Evolutionary conservation across 225 moss, liverwort and hornwort species (phyloP).

Genomic region (Polytrichum commune): DNA sequence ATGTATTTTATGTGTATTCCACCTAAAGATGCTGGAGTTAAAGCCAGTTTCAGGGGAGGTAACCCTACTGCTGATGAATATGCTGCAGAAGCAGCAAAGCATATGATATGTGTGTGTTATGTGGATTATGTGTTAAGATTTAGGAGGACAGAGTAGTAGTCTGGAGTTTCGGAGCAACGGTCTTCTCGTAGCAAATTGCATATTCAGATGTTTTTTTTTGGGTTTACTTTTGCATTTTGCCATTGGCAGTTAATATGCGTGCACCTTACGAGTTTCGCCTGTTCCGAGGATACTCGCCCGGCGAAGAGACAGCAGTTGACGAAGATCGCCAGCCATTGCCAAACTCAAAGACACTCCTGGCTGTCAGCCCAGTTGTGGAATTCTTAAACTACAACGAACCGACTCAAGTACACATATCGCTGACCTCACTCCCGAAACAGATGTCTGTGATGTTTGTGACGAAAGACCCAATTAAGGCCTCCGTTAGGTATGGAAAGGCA

Average conservation of each 20-base stretch:
- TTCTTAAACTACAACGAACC: conserved; percentile 82
- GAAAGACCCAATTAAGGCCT: conserved; percentile 39
- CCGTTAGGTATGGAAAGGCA: conserved; percentile 52
- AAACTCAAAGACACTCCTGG: conserved; percentile 36
- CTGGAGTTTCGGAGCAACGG: too few species aligned
- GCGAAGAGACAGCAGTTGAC: conserved; percentile 28
- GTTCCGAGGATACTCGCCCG: conserved; percentile 34
- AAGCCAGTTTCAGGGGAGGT: too few species aligned
- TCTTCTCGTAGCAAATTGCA: too few species aligned
- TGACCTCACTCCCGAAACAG: conserved; percentile 61
- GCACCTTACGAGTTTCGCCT: conserved; percentile 50
- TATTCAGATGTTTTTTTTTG: not conserved
- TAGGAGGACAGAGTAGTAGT: too few species aligned
- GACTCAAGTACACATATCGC: conserved; percentile 82
- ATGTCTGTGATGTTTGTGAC: conserved; percentile 90
- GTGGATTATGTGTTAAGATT: too few species aligned
- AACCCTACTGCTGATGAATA: too few species aligned
- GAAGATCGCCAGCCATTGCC: conserved; percentile 50
- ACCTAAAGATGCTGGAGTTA: too few species aligned
- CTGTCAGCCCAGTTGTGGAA: conserved; percentile 36
- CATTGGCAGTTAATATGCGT: conserved; percentile 46
- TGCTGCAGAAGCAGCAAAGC: too few species aligned
- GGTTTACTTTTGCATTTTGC: not conserved
- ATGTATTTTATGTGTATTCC: too few species aligned
- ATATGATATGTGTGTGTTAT: too few species aligned